These are phyloP conservation scores for Trichomonas gallinae DNA, from an alignment of 208 protist genomes.

Conservation along the genomic window DNA sequence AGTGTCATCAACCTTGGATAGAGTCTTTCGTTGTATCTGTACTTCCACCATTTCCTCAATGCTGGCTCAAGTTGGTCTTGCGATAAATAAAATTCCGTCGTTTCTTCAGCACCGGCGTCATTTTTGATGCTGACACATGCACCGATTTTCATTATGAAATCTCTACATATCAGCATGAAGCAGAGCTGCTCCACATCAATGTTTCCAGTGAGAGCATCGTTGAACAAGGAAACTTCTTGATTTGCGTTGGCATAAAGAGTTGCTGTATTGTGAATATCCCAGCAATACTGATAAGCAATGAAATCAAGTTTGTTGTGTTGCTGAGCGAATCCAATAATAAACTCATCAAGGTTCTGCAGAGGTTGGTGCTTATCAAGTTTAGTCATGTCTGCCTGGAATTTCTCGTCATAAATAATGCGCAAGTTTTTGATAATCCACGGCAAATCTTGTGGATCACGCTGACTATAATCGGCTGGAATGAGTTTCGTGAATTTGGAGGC, in stretches of 20 bases:
- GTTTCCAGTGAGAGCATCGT: background rate
- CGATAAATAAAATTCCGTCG: background rate
- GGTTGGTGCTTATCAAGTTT: background rate
- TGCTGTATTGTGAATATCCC: background rate
- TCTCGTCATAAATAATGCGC: background rate
- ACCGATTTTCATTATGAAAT: background rate
- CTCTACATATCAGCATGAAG: background rate
- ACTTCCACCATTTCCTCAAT: background rate
- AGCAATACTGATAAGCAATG: background rate
- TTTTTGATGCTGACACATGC: background rate
- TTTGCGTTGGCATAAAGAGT: too few relatives aligned
- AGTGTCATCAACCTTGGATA: background rate
- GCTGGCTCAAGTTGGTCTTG: background rate
- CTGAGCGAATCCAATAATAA: background rate
- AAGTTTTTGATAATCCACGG: background rate
- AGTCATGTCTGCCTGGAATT: background rate
- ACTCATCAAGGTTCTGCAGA: background rate
- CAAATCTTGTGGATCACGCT: background rate
- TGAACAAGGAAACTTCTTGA: background rate
- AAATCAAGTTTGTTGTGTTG: background rate
- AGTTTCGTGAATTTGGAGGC: background rate
- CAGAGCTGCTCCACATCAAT: background rate
- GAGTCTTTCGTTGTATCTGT: background rate
- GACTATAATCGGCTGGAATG: background rate
- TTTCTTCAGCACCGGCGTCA: background rate